Base-by-base conservation (phyloP, 176 grass and related monocot genomes). In the Elymus sibiricus region DNA sequence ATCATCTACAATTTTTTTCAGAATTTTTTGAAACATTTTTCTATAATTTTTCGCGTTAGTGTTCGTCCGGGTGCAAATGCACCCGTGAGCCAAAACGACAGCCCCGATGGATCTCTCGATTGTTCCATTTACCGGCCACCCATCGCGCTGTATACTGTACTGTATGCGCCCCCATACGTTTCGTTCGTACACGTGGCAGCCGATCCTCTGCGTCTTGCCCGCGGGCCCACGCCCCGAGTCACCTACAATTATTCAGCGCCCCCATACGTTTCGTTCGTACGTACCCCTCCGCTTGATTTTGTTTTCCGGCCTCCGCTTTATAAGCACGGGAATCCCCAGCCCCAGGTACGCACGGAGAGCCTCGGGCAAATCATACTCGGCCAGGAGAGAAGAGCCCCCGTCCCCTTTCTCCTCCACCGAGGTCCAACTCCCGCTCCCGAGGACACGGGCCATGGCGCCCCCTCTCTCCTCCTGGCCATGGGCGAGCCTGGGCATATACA, bases 381-480 rank as follows among this genome's bases (percentile, higher is more conserved):
- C 7, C 55, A 58, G 55, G 43, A 49, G 43, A 22, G 19, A 25
- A 51, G 72, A 16, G 29, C 22, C 79, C 67, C 66, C 70, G 14
- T 9, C 19, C 85, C 22, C 46, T 25, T 2, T 70, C 80, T 88
- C 79, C 28, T 5, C 28, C 44, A 17, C 61, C 51, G 39, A 32
- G 64, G 73, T 67, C 60, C 44, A 4, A 24, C 9, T 39, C 49
- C 6, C 27, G 61, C 62, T 44, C 72, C 43, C 14, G 72, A 81
- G 62, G 29, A 24, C 31, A 65, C 27, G 31, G 78, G 70, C 63
- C 79, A 85, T 87, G 86, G 92, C 67, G 70, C n/a, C 86, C n/a
- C 87, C 87, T 53, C 89, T 98, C 47, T 92, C 94, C 56, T 92
- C 96, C 28, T 98, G 96, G 96, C 96, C 96, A 38, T 95, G 92